Evolutionary conservation across 1,284 basidiomycete genomes (phyloP), one percentile per base, ranked within the genome.

Genomic region (Pholiota adiposa): DNA sequence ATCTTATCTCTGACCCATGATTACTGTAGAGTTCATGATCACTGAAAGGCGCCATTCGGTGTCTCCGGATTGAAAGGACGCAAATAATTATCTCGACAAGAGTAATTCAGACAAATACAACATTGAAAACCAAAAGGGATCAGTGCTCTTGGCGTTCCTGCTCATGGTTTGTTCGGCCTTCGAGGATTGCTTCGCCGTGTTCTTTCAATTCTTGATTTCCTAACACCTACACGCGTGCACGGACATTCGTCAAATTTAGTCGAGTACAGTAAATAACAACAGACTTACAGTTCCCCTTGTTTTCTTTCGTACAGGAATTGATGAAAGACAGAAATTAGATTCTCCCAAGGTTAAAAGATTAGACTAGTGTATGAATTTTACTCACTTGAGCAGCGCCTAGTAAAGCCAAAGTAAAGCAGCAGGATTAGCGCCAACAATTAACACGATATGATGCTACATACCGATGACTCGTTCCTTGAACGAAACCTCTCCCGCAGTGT

Each of bases 381-480:
- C 62, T 38, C 49, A 74, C 72, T 68, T 71, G 63, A 12, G 69
- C 66, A 54, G 68, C 67, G 50, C 70, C 71, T 73, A 59, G 33
- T 18, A 25, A 19, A 12, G 25, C 9, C 19, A 12, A 23, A 2
- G 38, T 16, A 19, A 53, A 23, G 11, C 21, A 43, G 33, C 38
- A n/a, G n/a, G 48, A 5, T 31, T 31, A 5, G 29, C n/a, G n/a
- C n/a, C 4, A n/a, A 12, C 4, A 25, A 51, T 56, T 21, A 60
- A 7, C 29, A 2, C 18, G 7, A 27, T n/a, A 11, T 23, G 14
- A 51, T 19, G 8, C 1, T 40, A 68, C 75, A 46, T 56, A 81
- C 82, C 81, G 50, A 80, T 76, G 4, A 82, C 77, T 61, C 73
- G 74, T 59, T 83, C 81, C 66, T 81, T 83, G 69, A 83, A 84